Evolutionary conservation across 192 early-diverging fungal species (phyloP).

Genomic region (Coemansia sp.): DNA sequence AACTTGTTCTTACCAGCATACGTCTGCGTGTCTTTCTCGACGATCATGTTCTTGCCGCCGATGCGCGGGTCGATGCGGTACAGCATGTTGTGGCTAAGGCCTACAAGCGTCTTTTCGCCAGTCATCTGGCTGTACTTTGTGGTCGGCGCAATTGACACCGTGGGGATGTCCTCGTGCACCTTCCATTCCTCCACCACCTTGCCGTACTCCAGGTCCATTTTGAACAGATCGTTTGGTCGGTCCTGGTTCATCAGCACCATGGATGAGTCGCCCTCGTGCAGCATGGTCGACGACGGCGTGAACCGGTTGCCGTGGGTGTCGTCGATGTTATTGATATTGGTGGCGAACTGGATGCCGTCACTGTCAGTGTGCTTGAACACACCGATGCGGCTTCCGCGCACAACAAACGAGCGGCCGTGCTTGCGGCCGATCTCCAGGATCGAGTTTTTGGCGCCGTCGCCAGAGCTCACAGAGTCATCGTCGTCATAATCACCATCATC

Average conservation of each 20-base stretch:
- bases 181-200: slow-evolving; percentile 95
- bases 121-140: slow-evolving; percentile 81
- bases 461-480: not conserved
- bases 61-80: slow-evolving; percentile 90
- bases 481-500: slow-evolving; percentile 4
- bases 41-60: slow-evolving; percentile 64
- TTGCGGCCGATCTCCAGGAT: slow-evolving; percentile 83
- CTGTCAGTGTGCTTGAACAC: slow-evolving; percentile 79
- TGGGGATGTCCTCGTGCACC: slow-evolving; percentile 71
- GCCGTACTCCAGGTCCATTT: slow-evolving; percentile 89
- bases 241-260: slow-evolving; percentile 74
- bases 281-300: slow-evolving; percentile 74
- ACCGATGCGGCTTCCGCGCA: slow-evolving; percentile 86
- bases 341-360: slow-evolving; percentile 73
- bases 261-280: slow-evolving; percentile 83
- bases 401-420: slow-evolving; percentile 84
- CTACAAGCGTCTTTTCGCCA: slow-evolving; percentile 71
- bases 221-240: slow-evolving; percentile 73
- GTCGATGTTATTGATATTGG: slow-evolving; percentile 76
- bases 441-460: slow-evolving; percentile 61
- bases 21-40: slow-evolving; percentile 65
- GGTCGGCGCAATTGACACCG: slow-evolving; percentile 68
- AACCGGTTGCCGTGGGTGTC: slow-evolving; percentile 62
- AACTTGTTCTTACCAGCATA: slow-evolving; percentile 75
- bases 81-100: slow-evolving; percentile 77